phyloP scores from a whole-genome alignment of 2,329 filamentous ascomycete genomes.

The Colletotrichum tamarilloi region DNA sequence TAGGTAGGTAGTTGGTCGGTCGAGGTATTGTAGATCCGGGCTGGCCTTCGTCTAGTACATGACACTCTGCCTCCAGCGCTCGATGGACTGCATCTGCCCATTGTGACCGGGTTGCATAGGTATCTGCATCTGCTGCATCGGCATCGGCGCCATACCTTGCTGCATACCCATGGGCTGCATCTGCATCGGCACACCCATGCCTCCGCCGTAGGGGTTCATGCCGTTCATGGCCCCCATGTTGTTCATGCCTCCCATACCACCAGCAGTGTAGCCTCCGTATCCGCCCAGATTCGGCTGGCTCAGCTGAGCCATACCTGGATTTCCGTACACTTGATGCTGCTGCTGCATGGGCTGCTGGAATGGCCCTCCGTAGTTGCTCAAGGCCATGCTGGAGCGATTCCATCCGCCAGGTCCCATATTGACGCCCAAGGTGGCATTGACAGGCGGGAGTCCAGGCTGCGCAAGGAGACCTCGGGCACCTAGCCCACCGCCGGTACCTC shows the following conservation, averaged over 20 bases:
- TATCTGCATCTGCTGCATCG: constrained; percentile 35
- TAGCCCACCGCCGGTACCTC: constrained; percentile 47
- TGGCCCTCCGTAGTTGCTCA: constrained; percentile 44
- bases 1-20: background rate
- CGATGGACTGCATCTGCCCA: constrained; percentile 35
- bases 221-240: constrained; percentile 36
- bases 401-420: constrained; percentile 37
- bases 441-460: constrained; percentile 16
- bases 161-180: constrained; percentile 32
- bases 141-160: constrained; percentile 38
- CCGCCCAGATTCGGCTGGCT: constrained; percentile 9
- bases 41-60: constrained; percentile 26
- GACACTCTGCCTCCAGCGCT: constrained; percentile 56
- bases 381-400: constrained; percentile 41
- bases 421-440: constrained; percentile 40
- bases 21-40: too few relatives aligned
- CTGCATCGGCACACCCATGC: constrained; percentile 38
- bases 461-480: background rate
- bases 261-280: constrained; percentile 21
- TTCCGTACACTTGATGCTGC: constrained; percentile 36
- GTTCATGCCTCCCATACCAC: constrained; percentile 37
- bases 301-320: constrained; percentile 26
- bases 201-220: constrained; percentile 34
- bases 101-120: constrained; percentile 33
- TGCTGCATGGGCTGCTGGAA: constrained; percentile 15